Percentiles rank a stretch among this genome's conserved stretches.
Evolutionary conservation across 2,329 filamentous ascomycete genomes (phyloP).

Genomic region (Phoma herbarum): DNA sequence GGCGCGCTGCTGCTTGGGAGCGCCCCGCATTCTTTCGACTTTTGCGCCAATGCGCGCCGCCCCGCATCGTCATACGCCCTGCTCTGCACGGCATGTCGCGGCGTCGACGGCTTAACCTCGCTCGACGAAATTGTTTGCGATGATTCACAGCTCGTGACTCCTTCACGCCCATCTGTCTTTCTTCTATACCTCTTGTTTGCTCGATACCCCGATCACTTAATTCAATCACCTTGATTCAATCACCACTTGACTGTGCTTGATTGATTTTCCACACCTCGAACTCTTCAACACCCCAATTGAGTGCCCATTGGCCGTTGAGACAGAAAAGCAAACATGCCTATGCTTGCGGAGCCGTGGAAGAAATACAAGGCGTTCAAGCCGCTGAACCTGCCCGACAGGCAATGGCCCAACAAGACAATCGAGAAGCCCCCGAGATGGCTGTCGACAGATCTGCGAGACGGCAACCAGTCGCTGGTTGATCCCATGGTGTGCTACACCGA

Average conservation of each 20-base stretch:
- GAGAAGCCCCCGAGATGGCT: conserved; percentile 91
- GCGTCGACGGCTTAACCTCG: conserved; percentile 18
- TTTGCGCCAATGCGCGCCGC: conserved; percentile 19
- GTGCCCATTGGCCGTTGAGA: conserved; percentile 8
- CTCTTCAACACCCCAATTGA: background rate
- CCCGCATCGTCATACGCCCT: conserved; percentile 23
- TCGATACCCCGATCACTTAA: conserved; percentile 11
- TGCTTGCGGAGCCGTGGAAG: conserved; percentile 77
- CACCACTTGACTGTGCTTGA: conserved; percentile 14
- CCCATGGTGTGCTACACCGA: conserved; percentile 74
- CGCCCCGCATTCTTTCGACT: conserved; percentile 22
- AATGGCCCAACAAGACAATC: conserved; percentile 86
- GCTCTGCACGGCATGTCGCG: conserved; percentile 11
- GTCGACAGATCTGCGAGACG: conserved; percentile 86
- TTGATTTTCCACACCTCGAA: background rate
- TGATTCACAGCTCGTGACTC: conserved; percentile 21
- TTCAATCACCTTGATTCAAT: too few relatives aligned
- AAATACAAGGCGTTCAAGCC: conserved; percentile 79
- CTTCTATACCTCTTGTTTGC: conserved; percentile 3
- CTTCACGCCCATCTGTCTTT: background rate
- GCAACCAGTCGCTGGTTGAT: conserved; percentile 91
- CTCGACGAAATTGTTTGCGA: conserved; percentile 16
- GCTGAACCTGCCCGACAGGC: conserved; percentile 71
- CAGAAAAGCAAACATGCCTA: conserved; percentile 46
- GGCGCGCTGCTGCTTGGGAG: conserved; percentile 1